A percentile compares a stretch with the other conserved stretches of the same genome.
Evolutionary conservation across 495 filamentous ascomycete genomes (phyloP).

Genomic region (Hypoxylon rickii): DNA sequence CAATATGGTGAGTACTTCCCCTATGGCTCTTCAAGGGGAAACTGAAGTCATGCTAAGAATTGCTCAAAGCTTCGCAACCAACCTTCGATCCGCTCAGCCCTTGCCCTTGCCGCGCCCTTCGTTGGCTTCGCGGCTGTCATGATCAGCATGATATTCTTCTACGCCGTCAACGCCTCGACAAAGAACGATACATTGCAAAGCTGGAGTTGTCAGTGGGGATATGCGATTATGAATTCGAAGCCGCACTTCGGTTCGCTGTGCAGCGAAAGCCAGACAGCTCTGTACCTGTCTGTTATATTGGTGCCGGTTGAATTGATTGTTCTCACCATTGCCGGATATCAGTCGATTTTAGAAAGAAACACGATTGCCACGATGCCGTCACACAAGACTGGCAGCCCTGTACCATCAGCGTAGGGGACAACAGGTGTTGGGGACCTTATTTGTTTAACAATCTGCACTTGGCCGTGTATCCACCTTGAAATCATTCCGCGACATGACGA

Average conservation of each 20-base stretch:
- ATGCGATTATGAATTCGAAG: constrained; percentile 47
- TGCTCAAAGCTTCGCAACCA: constrained; percentile 47
- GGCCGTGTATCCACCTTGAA: constrained; percentile 8
- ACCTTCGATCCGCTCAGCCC: constrained; percentile 40
- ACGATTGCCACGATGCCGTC: constrained; percentile 9
- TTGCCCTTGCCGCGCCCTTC: constrained; percentile 47
- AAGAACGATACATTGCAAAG: constrained; percentile 53
- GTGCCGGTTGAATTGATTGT: constrained; percentile 55
- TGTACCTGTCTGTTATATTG: constrained; percentile 56
- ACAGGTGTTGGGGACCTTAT: background rate
- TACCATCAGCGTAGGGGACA: constrained; percentile 29
- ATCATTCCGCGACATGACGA: constrained; percentile 2
- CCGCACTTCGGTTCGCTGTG: constrained; percentile 57
- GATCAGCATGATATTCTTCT: constrained; percentile 58
- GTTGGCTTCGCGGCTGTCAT: constrained; percentile 51
- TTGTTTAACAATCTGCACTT: constrained; percentile 7
- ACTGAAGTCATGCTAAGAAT: constrained; percentile 18
- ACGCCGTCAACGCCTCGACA: constrained; percentile 54
- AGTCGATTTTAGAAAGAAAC: constrained; percentile 46
- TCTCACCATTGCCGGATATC: constrained; percentile 46
- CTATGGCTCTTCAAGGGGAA: background rate
- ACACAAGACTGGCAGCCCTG: constrained; percentile 35
- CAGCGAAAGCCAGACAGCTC: constrained; percentile 51
- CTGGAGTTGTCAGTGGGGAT: constrained; percentile 60
- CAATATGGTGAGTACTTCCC: constrained; percentile 38